Evolutionary conservation across 495 filamentous ascomycete species (phyloP), one percentile per base, ranked within the genome.

Genomic region (Penicillium pulvis): DNA sequence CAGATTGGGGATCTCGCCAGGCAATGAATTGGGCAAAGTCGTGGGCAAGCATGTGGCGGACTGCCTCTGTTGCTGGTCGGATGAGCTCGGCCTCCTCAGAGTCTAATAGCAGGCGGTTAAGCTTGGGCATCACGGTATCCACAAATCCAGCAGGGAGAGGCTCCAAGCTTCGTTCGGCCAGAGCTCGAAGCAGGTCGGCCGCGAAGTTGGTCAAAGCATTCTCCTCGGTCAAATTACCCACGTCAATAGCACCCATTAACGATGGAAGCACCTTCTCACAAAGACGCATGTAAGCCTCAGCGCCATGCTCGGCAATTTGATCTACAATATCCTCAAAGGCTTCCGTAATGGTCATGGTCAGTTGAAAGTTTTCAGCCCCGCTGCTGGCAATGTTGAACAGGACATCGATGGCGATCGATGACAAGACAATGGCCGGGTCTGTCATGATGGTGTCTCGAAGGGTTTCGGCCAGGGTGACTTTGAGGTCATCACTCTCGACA

Each of bases 81-180:
- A 98, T 83, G 33, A 98, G 78, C 49, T 96, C 93, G 24, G 85
- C 87, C 51, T 96, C 93, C n/a, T 80, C 79, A 2, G 88, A 90
- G 43, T 81, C 83, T 65, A 96, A 86, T 20, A 98, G 78, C 11
- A 98, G 77, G 23, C 88, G 83, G 64, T 85, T 91, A 24, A 98
- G 77, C 71, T 96, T 96, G 43, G 95, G 94, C 72, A 98, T 84
- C 3, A 90, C 85, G 3, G 88, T 84, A 12, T 87, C 86, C 50
- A 98, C 87, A 56, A 97, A 97, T 31, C 91, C 92, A 28, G 85
- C 75, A 9, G 95, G 94, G 19, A 98, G 80, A 20, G 94, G 94
- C 60, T 90, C 85, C 0, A 85, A 84, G 51, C 90, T 91, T 66
- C 92, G 83, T 66, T 95, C 84, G 8, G 90, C 84, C 35, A 98